Percentiles rank a stretch among this genome's conserved stretches.
Evolutionary conservation across 2,329 filamentous ascomycete species (phyloP).

Genomic region (Xylariaceae sp.): DNA sequence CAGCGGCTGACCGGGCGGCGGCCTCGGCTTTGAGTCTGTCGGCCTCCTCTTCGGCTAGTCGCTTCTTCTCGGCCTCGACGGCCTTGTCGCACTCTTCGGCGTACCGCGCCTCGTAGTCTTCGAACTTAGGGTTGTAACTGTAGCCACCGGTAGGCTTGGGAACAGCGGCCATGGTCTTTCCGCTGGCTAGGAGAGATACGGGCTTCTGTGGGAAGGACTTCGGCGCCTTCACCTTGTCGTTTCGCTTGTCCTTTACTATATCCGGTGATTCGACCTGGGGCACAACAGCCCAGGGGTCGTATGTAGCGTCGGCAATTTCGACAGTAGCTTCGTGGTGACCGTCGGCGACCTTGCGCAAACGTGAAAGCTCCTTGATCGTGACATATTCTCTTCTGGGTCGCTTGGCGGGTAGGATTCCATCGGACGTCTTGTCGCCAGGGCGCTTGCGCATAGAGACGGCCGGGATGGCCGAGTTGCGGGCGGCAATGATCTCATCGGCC

Average conservation of each 20-base stretch:
- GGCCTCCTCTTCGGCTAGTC: slow-evolving; percentile 60
- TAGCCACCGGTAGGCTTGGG: slow-evolving; percentile 72
- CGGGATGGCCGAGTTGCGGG: slow-evolving; percentile 69
- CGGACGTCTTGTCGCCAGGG: slow-evolving; percentile 59
- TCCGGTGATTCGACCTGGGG: slow-evolving; percentile 30
- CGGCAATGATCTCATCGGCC: slow-evolving; percentile 84
- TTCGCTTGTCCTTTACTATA: slow-evolving; percentile 34
- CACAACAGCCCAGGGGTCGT: slow-evolving; percentile 71
- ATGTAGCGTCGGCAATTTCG: slow-evolving; percentile 56
- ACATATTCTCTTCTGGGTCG: slow-evolving; percentile 73
- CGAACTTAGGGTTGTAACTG: slow-evolving; percentile 88
- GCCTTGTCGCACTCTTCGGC: slow-evolving; percentile 71
- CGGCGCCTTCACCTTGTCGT: slow-evolving; percentile 62
- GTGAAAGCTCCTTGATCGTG: slow-evolving; percentile 74
- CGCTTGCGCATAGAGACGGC: slow-evolving; percentile 77
- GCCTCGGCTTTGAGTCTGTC: slow-evolving; percentile 65
- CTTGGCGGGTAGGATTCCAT: slow-evolving; percentile 71
- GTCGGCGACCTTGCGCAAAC: slow-evolving; percentile 73
- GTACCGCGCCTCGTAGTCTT: slow-evolving; percentile 76
- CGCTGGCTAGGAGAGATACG: slow-evolving; percentile 74
- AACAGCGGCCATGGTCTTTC: slow-evolving; percentile 74
- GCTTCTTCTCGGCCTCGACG: slow-evolving; percentile 70
- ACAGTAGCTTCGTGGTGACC: slow-evolving; percentile 56
- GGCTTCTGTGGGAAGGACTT: slow-evolving; percentile 70
- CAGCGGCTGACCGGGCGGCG: slow-evolving; percentile 62